Evolutionary conservation across 192 early-diverging fungal genomes (phyloP).

Genomic region (Coemansia sp.): DNA sequence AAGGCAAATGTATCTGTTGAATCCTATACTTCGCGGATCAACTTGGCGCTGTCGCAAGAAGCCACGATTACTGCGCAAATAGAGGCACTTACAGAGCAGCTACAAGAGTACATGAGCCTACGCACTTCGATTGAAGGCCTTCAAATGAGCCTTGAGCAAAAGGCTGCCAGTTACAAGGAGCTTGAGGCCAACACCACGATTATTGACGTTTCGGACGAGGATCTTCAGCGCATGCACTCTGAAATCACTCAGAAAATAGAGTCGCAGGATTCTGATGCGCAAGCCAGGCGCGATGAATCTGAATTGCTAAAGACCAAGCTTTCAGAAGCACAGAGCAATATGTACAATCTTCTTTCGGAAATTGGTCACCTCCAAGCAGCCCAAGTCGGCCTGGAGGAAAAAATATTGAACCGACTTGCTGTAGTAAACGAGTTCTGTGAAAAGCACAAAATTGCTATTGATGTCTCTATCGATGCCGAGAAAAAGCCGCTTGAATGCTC

Average conservation of each 20-base stretch:
- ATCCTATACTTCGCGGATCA: slow-evolving; percentile 40
- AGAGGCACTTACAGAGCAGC: slow-evolving; percentile 46
- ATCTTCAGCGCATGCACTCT: slow-evolving; percentile 59
- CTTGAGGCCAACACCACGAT: slow-evolving; percentile 44
- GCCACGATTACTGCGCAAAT: slow-evolving; percentile 51
- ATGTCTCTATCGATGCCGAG: slow-evolving; percentile 17
- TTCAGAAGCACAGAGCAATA: slow-evolving; percentile 12
- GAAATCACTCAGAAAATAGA: slow-evolving; percentile 37
- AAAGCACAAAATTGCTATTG: slow-evolving; percentile 2
- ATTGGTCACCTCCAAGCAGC: slow-evolving; percentile 34
- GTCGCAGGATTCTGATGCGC: slow-evolving; percentile 41
- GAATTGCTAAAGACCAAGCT: slow-evolving; percentile 20
- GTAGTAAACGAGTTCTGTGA: slow-evolving; percentile 26
- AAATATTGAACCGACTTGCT: slow-evolving; percentile 21
- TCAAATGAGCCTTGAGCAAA: slow-evolving; percentile 38
- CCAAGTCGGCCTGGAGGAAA: slow-evolving; percentile 33
- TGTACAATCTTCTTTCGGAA: slow-evolving; percentile 30
- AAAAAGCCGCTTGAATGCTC: slow-evolving; percentile 17
- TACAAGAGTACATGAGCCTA: slow-evolving; percentile 49
- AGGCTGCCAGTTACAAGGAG: slow-evolving; percentile 47
- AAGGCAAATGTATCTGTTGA: slow-evolving; percentile 51
- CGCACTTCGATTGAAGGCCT: slow-evolving; percentile 44
- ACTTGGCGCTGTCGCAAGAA: slow-evolving; percentile 45
- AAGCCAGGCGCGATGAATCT: slow-evolving; percentile 22
- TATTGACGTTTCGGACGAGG: slow-evolving; percentile 58